Percentiles rank a stretch among this genome's conserved stretches.
phyloP scores from a whole-genome alignment of 805 yeast genomes.

The Ogataea paradorogensis region DNA sequence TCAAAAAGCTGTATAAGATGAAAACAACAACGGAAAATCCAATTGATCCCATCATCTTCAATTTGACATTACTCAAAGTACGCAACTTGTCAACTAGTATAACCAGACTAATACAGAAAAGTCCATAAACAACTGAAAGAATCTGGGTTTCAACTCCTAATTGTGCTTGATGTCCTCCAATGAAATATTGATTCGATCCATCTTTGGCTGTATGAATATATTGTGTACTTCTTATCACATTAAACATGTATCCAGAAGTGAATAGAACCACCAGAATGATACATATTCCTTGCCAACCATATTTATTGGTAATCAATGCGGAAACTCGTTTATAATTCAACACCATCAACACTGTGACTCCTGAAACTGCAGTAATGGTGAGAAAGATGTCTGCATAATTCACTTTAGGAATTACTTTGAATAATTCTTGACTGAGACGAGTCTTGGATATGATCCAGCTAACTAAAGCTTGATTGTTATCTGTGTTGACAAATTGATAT shows the following conservation, averaged over 20 bases:
- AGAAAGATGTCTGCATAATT: constrained; percentile 39
- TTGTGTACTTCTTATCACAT: constrained; percentile 71
- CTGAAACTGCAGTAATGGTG: constrained; percentile 36
- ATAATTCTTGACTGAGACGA: constrained; percentile 16
- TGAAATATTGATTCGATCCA: constrained; percentile 38
- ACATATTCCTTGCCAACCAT: constrained; percentile 70
- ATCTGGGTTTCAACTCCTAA: constrained; percentile 88
- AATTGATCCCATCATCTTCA: constrained; percentile 48
- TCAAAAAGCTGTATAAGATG: constrained; percentile 58
- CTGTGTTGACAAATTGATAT: constrained; percentile 47
- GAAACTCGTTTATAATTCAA: constrained; percentile 35
- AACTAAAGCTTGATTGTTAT: constrained; percentile 29
- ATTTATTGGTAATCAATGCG: constrained; percentile 45
- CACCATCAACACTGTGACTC: constrained; percentile 30
- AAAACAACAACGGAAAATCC: constrained; percentile 45
- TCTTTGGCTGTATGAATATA: constrained; percentile 48
- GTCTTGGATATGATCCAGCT: constrained; percentile 35
- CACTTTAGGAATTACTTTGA: constrained; percentile 39
- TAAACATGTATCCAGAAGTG: constrained; percentile 91
- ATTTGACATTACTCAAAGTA: constrained; percentile 40
- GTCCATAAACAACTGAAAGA: constrained; percentile 68
- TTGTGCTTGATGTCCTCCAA: constrained; percentile 70
- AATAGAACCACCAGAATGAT: constrained; percentile 67
- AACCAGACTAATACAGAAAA: constrained; percentile 58
- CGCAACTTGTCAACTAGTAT: constrained; percentile 60